Evolutionary conservation across 805 yeast genomes (phyloP), one percentile per base, ranked within the genome.

Genomic region (Kodamaea leandrae): DNA sequence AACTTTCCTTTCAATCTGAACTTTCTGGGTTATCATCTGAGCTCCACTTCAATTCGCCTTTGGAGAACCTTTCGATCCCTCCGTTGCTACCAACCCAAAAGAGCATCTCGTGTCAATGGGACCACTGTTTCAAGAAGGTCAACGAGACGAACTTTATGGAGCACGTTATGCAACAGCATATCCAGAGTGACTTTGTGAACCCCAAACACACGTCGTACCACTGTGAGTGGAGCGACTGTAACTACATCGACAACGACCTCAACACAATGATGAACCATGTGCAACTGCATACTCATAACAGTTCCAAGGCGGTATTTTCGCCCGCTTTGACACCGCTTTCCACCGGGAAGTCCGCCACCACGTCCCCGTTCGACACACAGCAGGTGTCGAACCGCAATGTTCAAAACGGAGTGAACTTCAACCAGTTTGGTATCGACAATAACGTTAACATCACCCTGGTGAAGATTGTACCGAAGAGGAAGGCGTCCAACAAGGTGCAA

Each of bases 221-320:
- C 36, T 89, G 96, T 64, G 87, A 81, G 53, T 88, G 96, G 96
- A 63, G 68, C 42, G 72, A 80, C 40, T 89, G 96, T 70, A 64
- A 74, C 32, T 86, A 72, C 54, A 65, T 67, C 15, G 71, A 83
- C 20, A 56, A 63, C 13, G 80, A 79, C 50, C 54, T 82, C 35
- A 66, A 78, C 21, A 57, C 72, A 4, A 63, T 89, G 21, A 60
- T 85, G 8, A 65, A 72, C 30, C 96, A 88, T 61, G 52, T 69
- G 36, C 51, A 53, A 34, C 39, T 54, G 15, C 75, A 69, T 43
- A 63, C 57, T 35, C 29, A 30, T 30, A 15, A 23, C 33, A 13
- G 23, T 16, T 14, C 16, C 33, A 10, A 25, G 26, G 17, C 34
- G 27, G 28, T 20, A 5, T 17, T 27, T 6, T 30, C 33, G 21